These are phyloP conservation scores for Tuber melanosporum DNA, from an alignment of 495 filamentous ascomycete genomes.

Conservation along the genomic window DNA sequence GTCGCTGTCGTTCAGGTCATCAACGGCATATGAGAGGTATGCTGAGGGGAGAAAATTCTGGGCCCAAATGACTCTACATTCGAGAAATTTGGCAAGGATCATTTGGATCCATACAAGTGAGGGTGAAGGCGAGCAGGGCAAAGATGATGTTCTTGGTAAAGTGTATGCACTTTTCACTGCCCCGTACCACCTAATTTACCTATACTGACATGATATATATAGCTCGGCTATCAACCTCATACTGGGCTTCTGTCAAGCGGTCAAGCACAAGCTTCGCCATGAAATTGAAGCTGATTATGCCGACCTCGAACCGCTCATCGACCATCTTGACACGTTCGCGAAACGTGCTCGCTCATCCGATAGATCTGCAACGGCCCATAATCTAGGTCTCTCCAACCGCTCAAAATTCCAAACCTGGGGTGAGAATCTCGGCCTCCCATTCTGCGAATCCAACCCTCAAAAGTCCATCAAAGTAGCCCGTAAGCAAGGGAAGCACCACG, in stretches of 20 bases:
- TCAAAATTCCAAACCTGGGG: conserved; percentile 55
- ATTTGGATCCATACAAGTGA: conserved; percentile 73
- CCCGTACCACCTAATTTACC: background rate
- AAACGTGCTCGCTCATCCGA: conserved; percentile 56
- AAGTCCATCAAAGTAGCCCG: conserved; percentile 62
- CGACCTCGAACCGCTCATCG: conserved; percentile 55
- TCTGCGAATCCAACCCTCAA: conserved; percentile 65
- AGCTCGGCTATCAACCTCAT: conserved; percentile 74
- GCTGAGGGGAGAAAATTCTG: conserved; percentile 51
- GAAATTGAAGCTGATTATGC: conserved; percentile 75
- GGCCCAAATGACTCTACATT: conserved; percentile 63
- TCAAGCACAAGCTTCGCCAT: conserved; percentile 84
- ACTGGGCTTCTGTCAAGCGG: conserved; percentile 64
- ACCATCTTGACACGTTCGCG: conserved; percentile 63
- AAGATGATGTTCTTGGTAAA: conserved; percentile 67
- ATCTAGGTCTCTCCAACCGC: conserved; percentile 41
- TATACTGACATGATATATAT: conserved; percentile 20
- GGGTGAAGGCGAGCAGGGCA: conserved; percentile 56
- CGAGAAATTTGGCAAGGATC: conserved; percentile 65
- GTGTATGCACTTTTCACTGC: conserved; percentile 44
- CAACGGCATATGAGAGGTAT: conserved; percentile 76
- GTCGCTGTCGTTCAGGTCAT: conserved; percentile 73
- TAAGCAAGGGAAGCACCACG: conserved; percentile 51
- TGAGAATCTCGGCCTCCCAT: conserved; percentile 63
- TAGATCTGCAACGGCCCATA: conserved; percentile 19